phyloP scores from a whole-genome alignment of 176 grass and related monocot species.

The Lolium perenne region DNA sequence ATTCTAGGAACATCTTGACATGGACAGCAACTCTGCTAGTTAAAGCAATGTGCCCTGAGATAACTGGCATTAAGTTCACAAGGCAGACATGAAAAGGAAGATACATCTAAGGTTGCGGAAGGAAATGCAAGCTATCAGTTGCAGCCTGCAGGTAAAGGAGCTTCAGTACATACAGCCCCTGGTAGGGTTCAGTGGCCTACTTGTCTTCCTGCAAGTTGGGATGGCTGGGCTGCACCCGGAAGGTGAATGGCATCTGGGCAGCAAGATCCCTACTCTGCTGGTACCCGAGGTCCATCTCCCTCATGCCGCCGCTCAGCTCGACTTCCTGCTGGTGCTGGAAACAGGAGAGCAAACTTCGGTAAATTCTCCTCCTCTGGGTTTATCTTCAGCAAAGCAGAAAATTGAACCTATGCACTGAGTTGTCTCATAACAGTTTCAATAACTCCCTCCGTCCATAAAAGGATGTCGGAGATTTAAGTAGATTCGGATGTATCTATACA shows the following conservation, averaged over 20 bases:
- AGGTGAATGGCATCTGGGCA: conserved; percentile 81
- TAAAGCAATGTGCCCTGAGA: neutral
- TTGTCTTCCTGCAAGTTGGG: conserved; percentile 84
- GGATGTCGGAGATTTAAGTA: no score
- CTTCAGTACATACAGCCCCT: conserved; percentile 30
- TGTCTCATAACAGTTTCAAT: neutral
- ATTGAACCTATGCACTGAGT: neutral
- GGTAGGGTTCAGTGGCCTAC: conserved; percentile 2
- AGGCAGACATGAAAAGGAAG: conserved; percentile 40
- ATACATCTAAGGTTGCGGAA: conserved; percentile 20
- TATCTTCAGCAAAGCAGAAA: conserved; percentile 19
- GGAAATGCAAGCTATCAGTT: conserved; percentile 23
- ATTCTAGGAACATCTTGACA: neutral
- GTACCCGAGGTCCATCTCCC: conserved; percentile 78
- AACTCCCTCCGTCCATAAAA: no score
- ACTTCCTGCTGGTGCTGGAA: conserved; percentile 73
- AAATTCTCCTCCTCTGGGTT: conserved; percentile 4
- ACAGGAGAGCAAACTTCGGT: conserved; percentile 12
- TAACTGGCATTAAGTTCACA: conserved; percentile 33
- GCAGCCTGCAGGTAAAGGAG: conserved; percentile 20
- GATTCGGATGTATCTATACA: neutral
- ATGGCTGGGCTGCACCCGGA: conserved; percentile 86
- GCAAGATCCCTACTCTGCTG: conserved; percentile 71
- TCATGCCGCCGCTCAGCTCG: conserved; percentile 63
- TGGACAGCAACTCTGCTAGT: neutral